Base-by-base conservation (phyloP, 2,329 filamentous ascomycete genomes). In the Aspergillus intermedius region DNA sequence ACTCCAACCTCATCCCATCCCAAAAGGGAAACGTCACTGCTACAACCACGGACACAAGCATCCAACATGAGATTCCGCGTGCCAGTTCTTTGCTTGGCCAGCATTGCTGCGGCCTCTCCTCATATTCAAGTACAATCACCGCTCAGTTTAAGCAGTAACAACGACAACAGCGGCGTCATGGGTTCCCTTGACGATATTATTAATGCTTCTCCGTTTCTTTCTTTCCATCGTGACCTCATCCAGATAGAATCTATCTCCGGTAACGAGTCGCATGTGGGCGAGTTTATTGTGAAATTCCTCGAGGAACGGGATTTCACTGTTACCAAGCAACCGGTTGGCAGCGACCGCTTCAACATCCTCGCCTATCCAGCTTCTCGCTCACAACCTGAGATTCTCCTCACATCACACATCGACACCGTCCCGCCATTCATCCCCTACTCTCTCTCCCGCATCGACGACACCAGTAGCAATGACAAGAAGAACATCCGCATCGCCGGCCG, bases 401-500 rank as follows among this genome's bases (percentile, higher is more conserved):
- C 83, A 1, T 90, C 85, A 49, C 90, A 95, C 65, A 91, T 95
- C 59, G 91, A 96, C 60, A 83, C 80, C 2, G 81, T 81, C 37
- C 74, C 74, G 1, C 73, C 73, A 2, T 74, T 68, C 57, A 73
- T 74, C 50, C 69, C 71, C 10, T 76, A 76, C 61, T 69, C 67
- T 8, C 77, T 82, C 8, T 73, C 77, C 28, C 69, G 76, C 35
- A 74, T 55, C n/a, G 48, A 59, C 19, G 46, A 52, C 5, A 22
- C 40, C 5, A 37, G 51, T 7, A 23, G 44, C 23, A 34, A 45
- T 19, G 37, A 45, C 40, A 37, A 46, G 4, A 58, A 62, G 6
- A 56, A 67, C 41, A 63, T 74, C 32, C 50, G 67, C 30, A 67
- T 75, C 44, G 58, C 64, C n/a, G 73, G 73, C 44, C 71, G 73